Evolutionary conservation across 306 rosid genomes (phyloP).

Genomic region (barrel medic (Medicago truncatula)): MtrunA17r5.0-ANR NC_053042.1:19486501-19487000

Average conservation of each 20-base stretch:
- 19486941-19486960: not conserved
- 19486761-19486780: slow-evolving; percentile 6
- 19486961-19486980: not conserved
- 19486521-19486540: slow-evolving; percentile 83
- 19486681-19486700: slow-evolving; percentile 5
- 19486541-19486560: slow-evolving; percentile 78
- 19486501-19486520: slow-evolving; percentile 57
- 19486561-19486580: slow-evolving; percentile 69
- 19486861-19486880: not conserved
- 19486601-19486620: slow-evolving; percentile 25
- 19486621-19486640: slow-evolving; percentile 1
- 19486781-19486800: not conserved
- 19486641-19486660: not conserved
- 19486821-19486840: not conserved
- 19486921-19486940: not conserved
- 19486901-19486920: not conserved
- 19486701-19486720: not conserved
- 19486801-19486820: not conserved
- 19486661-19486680: not conserved
- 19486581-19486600: slow-evolving; percentile 51
- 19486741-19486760: not conserved
- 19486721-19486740: not conserved
- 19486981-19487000: not conserved
- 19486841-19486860: not conserved
- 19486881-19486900: not conserved